Conservation (phyloP, 2,329 filamentous ascomycete species). For the Blumeriella jaapii region DNA sequence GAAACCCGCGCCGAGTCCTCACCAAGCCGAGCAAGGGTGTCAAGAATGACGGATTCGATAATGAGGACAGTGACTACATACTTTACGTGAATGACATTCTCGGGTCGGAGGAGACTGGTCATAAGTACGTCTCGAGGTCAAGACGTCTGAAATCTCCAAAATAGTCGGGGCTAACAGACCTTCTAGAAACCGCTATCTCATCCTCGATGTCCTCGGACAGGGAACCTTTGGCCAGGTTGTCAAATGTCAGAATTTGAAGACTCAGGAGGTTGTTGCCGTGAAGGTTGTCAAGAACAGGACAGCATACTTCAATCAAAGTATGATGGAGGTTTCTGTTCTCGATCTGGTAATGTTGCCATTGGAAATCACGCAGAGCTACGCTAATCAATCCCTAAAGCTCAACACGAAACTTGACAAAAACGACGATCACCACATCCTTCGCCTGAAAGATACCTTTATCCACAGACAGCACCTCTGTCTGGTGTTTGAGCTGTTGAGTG, state of each 20-base stretch:
- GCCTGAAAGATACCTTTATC: slow-evolving; percentile 96
- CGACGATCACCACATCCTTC: slow-evolving; percentile 89
- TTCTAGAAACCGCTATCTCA: slow-evolving; percentile 80
- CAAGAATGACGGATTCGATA: slow-evolving; percentile 98
- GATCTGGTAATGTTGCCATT: slow-evolving; percentile 56
- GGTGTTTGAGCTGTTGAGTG: slow-evolving; percentile 90
- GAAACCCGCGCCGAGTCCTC: slow-evolving; percentile 87
- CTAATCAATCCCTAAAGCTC: slow-evolving; percentile 36
- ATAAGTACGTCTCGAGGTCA: slow-evolving; percentile 56
- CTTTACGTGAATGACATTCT: slow-evolving; percentile 98
- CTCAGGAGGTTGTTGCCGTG: slow-evolving; percentile 94
- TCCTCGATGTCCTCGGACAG: slow-evolving; percentile 91
- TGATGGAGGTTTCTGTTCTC: slow-evolving; percentile 99
- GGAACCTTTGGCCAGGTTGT: slow-evolving; percentile 98
- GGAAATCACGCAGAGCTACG: background rate
- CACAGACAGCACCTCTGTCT: slow-evolving; percentile 93
- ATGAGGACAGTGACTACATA: slow-evolving; percentile 98
- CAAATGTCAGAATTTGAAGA: slow-evolving; percentile 97
- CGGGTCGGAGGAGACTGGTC: slow-evolving; percentile 92
- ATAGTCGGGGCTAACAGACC: slow-evolving; percentile 22
- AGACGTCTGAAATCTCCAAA: slow-evolving; percentile 11
- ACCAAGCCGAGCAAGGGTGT: slow-evolving; percentile 97
- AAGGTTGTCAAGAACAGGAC: slow-evolving; percentile 99
- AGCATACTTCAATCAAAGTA: slow-evolving; percentile 98
- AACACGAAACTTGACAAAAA: slow-evolving; percentile 99